Percentiles rank a stretch among this genome's conserved stretches.
phyloP scores from a whole-genome alignment of 257 asterid species.

The Mitragyna speciosa region DNA sequence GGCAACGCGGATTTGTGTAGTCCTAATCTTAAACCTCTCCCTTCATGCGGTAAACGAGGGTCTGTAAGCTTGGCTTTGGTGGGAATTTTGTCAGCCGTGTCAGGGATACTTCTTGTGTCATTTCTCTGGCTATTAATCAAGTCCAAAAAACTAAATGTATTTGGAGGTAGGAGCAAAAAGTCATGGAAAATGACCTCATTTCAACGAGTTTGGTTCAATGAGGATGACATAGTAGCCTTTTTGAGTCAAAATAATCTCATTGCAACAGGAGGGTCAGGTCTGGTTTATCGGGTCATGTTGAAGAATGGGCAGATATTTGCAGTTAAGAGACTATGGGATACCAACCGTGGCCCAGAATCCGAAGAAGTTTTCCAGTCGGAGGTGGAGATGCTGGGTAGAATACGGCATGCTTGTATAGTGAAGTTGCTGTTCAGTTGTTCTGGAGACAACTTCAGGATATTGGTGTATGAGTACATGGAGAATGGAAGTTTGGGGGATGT shows the following conservation, averaged over 20 bases:
- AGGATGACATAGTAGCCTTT: constrained; percentile 53
- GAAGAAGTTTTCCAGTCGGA: constrained; percentile 54
- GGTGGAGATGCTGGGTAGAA: constrained; percentile 54
- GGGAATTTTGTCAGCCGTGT: constrained; percentile 47
- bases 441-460: constrained; percentile 53
- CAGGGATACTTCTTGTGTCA: constrained; percentile 43
- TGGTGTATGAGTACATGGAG: constrained; percentile 70
- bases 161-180: constrained; percentile 26
- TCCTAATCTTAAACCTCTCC: constrained; percentile 49
- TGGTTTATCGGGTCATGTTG: constrained; percentile 59
- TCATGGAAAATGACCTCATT: constrained; percentile 72
- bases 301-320: constrained; percentile 68
- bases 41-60: constrained; percentile 53
- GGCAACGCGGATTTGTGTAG: constrained; percentile 78
- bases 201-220: constrained; percentile 50
- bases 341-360: constrained; percentile 43
- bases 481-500: constrained; percentile 79
- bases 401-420: constrained; percentile 74
- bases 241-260: constrained; percentile 57
- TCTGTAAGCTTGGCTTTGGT: constrained; percentile 42
- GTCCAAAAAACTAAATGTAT: constrained; percentile 39
- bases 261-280: constrained; percentile 81
- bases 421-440: constrained; percentile 64
- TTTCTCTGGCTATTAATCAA: constrained; percentile 56
- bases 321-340: constrained; percentile 79